Base-by-base conservation (phyloP, 257 asterid species). In the Gentiana macrophylla region DNA sequence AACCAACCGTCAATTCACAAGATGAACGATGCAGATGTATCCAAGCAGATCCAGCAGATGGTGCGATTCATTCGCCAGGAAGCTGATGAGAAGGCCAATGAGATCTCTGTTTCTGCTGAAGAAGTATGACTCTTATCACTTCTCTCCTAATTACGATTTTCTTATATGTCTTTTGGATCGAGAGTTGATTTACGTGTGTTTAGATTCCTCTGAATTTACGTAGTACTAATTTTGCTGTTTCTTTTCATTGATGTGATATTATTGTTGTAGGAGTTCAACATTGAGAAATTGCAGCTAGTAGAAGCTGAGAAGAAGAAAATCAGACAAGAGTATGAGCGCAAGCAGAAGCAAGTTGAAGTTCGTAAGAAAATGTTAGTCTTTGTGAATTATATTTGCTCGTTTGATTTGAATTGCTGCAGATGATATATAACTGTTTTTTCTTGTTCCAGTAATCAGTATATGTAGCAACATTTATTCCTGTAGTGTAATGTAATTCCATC, bases 11-110 rank as follows among this genome's bases (percentile, higher is more conserved):
- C 69, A 50, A 51, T 67, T 71, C 71, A 64, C 45, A 80, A 64
- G n/a, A 90, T 90, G 96, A 84, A 90, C 74, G 95, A 90, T 76
- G 73, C 81, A 61, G 96, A 90, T 76, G 98, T 86, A 44, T 84
- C 95, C 35, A 84, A 79, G 89, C 92, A 90, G 96, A 90, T 90
- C 92, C 94, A 86, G 77, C 96, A 86, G 87, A 90, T 90, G 98
- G 96, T 90, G 72, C 81, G 91, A 57, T 90, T 90, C 92, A 90
- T 90, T 80, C 94, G 96, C 72, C 95, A 86, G 64, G 96, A 90
- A 67, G 96, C 98, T 52, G 95, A 90, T 63, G 98, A 90, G 79
- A 90, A 90, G 72, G 92, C 98, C 62, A 84, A 90, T 66, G 98
- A 90, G 77, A 90, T 86, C 75, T 82, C 89, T 34, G 95, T 86